These are phyloP conservation scores for Azolla pinnata DNA, from an alignment of 75 land plant genomes.

Conservation along the genomic window DNA sequence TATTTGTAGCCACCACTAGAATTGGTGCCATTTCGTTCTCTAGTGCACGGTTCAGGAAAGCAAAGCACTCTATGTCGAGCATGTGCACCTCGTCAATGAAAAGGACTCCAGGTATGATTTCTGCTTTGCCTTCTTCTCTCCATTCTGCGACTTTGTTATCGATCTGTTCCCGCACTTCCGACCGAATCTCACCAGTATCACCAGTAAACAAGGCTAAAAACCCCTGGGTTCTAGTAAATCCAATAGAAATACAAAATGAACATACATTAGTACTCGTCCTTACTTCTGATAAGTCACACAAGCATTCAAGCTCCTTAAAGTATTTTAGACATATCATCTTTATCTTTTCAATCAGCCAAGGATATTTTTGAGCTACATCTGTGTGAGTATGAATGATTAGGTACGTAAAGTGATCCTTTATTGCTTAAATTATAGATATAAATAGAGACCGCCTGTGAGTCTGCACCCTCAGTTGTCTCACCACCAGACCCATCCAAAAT, in stretches of 20 bases:
- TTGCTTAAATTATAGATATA: too few relatives aligned
- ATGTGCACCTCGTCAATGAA: constrained; percentile 98
- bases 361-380: too few relatives aligned
- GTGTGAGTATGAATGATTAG: too few relatives aligned
- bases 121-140: constrained; percentile 98
- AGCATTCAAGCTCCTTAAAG: too few relatives aligned
- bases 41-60: constrained; percentile 79
- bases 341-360: too few relatives aligned
- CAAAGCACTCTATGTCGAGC: constrained; percentile 97
- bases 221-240: constrained; percentile 72
- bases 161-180: constrained; percentile 91
- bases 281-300: neutral
- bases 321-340: too few relatives aligned
- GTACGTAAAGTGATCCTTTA: too few relatives aligned
- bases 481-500: too few relatives aligned
- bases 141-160: constrained; percentile 92
- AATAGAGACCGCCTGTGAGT: too few relatives aligned
- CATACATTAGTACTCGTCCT: too few relatives aligned
- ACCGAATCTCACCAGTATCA: constrained; percentile 92
- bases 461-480: too few relatives aligned
- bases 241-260: neutral
- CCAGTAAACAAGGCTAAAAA: constrained; percentile 91
- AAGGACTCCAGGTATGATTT: constrained; percentile 85
- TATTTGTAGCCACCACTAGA: constrained; percentile 84
- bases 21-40: constrained; percentile 97